Evolutionary conservation across 169 alveolate species (phyloP), one percentile per base, ranked within the genome.

Genomic region (Cryptosporidium meleagridis): DNA sequence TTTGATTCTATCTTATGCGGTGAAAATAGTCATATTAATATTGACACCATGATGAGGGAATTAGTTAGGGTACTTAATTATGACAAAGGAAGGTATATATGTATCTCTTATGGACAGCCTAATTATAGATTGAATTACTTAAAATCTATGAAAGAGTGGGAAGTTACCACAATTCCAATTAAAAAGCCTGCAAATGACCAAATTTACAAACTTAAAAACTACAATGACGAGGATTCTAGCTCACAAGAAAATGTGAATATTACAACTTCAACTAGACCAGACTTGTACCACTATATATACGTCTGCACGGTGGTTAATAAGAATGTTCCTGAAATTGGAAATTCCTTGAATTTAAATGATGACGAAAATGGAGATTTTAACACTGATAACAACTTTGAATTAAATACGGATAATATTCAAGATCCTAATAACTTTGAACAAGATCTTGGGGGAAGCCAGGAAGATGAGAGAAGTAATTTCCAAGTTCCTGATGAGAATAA

Each of bases 61-160:
- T 86, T 96, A 3, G 85, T 93, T 37, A 31, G 94, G n/a, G 35
- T 59, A 10, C 91, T 94, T 35, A 41, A 5, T 33, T 51, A 59
- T 12, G 52, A 70, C 23, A 95, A 94, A 53, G 98, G 98, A 3
- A 96, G 95, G 45, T 96, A 95, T 89, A 93, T 96, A 65, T 95
- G 95, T 68, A 94, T 96, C 39, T 94, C 97, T 33, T 96, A 96
- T 91, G 98, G 98, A 8, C 94, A 94, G 35, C 98, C 97, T n/a
- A 96, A 93, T 52, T 94, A 93, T 85, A 93, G 98, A 75, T 84
- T 94, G 69, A 93, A 91, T 55, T 95, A 95, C 87, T 92, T 96
- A 23, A 80, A 65, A 62, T 44, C 80, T 29, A 80, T 80, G 51
- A 80, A 59, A 16, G 75, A 80, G 29, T 80, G 89, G 89, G 89